Conservation (phyloP, 805 yeast genomes). For the Maudiozyma saulgeensis region DNA sequence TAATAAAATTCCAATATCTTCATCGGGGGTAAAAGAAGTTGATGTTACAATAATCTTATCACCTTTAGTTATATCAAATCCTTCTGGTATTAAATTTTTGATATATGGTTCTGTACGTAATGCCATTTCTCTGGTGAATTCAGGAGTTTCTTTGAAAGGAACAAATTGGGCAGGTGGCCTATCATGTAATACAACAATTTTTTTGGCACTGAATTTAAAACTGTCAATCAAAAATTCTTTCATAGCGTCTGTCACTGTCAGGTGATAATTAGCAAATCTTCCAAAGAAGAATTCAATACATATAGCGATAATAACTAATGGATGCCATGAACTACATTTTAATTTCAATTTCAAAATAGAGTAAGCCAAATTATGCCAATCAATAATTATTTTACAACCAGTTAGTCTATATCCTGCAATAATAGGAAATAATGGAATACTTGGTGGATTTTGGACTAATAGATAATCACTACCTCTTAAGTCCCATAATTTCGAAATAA, state of each 20-base stretch:
- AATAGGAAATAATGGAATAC: slow-evolving; percentile 69
- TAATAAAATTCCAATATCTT: slow-evolving; percentile 64
- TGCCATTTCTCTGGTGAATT: slow-evolving; percentile 10
- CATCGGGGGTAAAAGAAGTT: slow-evolving; percentile 94
- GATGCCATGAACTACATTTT: slow-evolving; percentile 39
- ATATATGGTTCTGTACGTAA: slow-evolving; percentile 25
- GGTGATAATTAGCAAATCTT: slow-evolving; percentile 54
- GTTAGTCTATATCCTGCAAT: slow-evolving; percentile 47
- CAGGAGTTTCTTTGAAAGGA: slow-evolving; percentile 34
- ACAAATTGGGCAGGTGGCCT: slow-evolving; percentile 66
- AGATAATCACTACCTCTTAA: slow-evolving; percentile 58
- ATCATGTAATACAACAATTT: slow-evolving; percentile 65
- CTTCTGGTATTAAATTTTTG: slow-evolving; percentile 26
- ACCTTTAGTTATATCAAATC: slow-evolving; percentile 27
- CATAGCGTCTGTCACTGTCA: slow-evolving; percentile 77
- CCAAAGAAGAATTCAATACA: slow-evolving; percentile 58
- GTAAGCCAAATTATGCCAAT: slow-evolving; percentile 94
- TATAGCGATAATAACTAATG: slow-evolving; percentile 50
- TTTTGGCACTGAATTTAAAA: slow-evolving; percentile 42
- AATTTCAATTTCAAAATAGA: slow-evolving; percentile 66
- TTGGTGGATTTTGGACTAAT: slow-evolving; percentile 86
- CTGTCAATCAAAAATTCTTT: slow-evolving; percentile 45
- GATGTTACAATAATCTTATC: slow-evolving; percentile 73
- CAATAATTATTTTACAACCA: slow-evolving; percentile 61
- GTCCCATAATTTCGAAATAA: slow-evolving; percentile 41